phyloP scores from a whole-genome alignment of 768 basidiomycete genomes.

The Rhizopogon rudus region DNA sequence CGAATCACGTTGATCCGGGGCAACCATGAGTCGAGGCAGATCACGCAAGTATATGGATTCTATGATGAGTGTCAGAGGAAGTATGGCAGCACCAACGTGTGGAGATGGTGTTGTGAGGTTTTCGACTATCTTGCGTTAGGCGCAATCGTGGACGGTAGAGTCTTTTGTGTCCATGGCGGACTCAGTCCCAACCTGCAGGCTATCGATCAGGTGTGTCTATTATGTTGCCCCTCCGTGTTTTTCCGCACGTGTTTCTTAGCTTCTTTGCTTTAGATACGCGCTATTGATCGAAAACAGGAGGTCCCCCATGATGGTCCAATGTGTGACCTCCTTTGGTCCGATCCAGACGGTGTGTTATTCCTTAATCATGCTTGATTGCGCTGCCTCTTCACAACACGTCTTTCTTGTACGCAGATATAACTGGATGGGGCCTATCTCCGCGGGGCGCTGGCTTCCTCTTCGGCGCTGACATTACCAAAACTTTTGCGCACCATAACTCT shows the following conservation, averaged over 20 bases:
- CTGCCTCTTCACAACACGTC: constrained; percentile 12
- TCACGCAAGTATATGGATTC: constrained; percentile 93
- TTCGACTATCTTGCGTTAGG: constrained; percentile 95
- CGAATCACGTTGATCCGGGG: constrained; percentile 95
- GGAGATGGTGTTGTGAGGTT: constrained; percentile 98
- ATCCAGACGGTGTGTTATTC: constrained; percentile 78
- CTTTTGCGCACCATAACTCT: constrained; percentile 86
- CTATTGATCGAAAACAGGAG: constrained; percentile 94
- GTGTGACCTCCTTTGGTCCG: constrained; percentile 99
- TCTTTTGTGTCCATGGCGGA: constrained; percentile 97
- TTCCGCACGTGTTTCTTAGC: constrained; percentile 4
- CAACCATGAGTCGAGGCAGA: constrained; percentile 97
- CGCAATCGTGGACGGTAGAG: constrained; percentile 94
- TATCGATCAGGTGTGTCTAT: constrained; percentile 73
- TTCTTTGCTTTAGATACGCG: constrained; percentile 61
- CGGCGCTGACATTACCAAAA: constrained; percentile 86
- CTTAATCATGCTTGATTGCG: constrained; percentile 1
- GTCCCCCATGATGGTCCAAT: constrained; percentile 98
- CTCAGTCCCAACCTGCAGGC: constrained; percentile 83
- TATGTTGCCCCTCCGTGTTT: constrained; percentile 14
- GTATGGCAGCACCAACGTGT: constrained; percentile 90
- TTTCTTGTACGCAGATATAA: constrained; percentile 56
- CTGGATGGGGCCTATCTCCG: constrained; percentile 96
- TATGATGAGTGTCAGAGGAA: constrained; percentile 97
- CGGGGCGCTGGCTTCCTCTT: constrained; percentile 96